Base-by-base conservation (phyloP, 495 filamentous ascomycete species). In the Terfezia claveryi region DNA sequence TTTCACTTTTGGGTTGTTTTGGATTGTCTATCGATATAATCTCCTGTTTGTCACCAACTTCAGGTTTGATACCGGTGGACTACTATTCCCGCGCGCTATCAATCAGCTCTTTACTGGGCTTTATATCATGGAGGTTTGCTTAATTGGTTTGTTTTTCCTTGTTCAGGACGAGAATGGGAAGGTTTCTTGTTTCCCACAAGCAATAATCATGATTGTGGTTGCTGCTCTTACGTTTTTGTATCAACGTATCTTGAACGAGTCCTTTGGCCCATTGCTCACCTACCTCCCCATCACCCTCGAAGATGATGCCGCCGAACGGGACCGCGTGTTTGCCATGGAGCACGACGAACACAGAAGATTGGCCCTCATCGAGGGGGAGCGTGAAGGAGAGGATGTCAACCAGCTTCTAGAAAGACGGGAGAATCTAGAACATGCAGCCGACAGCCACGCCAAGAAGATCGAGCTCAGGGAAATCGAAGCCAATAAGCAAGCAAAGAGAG, bases 31-130 rank as follows among this genome's bases (percentile, higher is more conserved):
- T 68, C 83, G 89, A 23, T 96, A 98, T 69, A 91, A 89, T 64
- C 93, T 91, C 67, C 78, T 98, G 49, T 96, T 95, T 63, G 87
- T 98, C 54, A 88, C 82, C 44, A 88, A 88, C 51, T 93, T 93
- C 67, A 75, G 77, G 49, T 81, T 81, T 61, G 91, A 98, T 66
- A 98, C 91, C 1, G 92, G 91, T 54, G 91, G 91, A 36, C 73
- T 96, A 36, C 75, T 96, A 23, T 98, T 92, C 62, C 92, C 92
- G 3, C 80, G 77, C 16, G 92, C 91, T 8, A 83, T 98, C 70
- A 95, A 95, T 66, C 92, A 98, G 65, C 80, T 94, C 0, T 96
- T 96, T 67, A 88, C 83, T 1, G 91, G 91, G 0, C 68, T 98
- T 10, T 98, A 98, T 63, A 76, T 94, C 50, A 89, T 96, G 85